These are phyloP conservation scores for Trichosporon sp. DNA, from an alignment of 1,284 basidiomycete genomes.

Conservation along the genomic window DNA sequence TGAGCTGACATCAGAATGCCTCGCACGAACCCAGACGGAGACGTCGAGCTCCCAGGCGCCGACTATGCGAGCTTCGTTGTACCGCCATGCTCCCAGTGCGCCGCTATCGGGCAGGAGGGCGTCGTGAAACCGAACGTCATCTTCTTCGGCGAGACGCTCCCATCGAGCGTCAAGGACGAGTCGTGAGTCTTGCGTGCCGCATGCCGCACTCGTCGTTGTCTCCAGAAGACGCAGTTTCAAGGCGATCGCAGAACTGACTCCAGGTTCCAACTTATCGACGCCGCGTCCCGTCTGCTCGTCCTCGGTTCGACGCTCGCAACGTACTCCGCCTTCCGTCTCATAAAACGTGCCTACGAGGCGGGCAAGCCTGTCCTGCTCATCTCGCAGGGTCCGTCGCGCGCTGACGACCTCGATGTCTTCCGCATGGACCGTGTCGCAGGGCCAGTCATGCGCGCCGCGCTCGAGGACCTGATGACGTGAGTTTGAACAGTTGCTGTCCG, in stretches of 20 bases:
- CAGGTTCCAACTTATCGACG: slow-evolving; percentile 62
- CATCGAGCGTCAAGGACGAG: slow-evolving; percentile 58
- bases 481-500: slow-evolving; percentile 6
- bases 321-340: slow-evolving; percentile 80
- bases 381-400: slow-evolving; percentile 80
- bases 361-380: slow-evolving; percentile 73
- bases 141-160: slow-evolving; percentile 81
- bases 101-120: slow-evolving; percentile 46
- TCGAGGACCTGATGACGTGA: slow-evolving; percentile 43
- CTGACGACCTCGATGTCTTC: slow-evolving; percentile 69
- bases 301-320: slow-evolving; percentile 87
- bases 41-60: slow-evolving; percentile 75
- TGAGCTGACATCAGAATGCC: slow-evolving; percentile 51
- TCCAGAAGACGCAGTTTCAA: not conserved
- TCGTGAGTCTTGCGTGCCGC: slow-evolving; percentile 57
- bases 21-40: slow-evolving; percentile 86
- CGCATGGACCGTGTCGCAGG: slow-evolving; percentile 72
- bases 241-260: slow-evolving; percentile 9
- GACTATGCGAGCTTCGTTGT: slow-evolving; percentile 72
- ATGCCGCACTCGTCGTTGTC: not conserved
- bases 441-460: slow-evolving; percentile 60
- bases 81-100: slow-evolving; percentile 67
- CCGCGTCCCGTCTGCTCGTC: slow-evolving; percentile 65
- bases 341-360: slow-evolving; percentile 70
- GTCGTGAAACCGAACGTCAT: slow-evolving; percentile 72